Conservation (phyloP, 2,329 filamentous ascomycete species). For the Keithomyces neogunnii region DNA sequence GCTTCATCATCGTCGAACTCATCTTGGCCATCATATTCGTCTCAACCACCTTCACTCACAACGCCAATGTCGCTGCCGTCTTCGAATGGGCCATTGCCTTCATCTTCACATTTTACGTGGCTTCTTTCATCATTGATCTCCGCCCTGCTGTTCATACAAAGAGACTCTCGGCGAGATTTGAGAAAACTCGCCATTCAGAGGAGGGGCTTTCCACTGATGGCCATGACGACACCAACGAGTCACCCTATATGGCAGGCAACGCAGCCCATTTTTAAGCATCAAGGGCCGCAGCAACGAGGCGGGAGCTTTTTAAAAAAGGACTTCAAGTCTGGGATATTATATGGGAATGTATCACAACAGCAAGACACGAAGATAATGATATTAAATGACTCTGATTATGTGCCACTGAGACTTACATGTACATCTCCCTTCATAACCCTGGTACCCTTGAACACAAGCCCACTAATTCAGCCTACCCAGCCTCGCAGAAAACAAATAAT, state of each 20-base stretch:
- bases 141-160: constrained; percentile 64
- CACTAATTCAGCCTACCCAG: too few species aligned
- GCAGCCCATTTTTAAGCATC: background rate
- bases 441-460: too few species aligned
- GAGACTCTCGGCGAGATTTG: constrained; percentile 17
- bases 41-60: constrained; percentile 37
- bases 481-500: too few species aligned
- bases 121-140: constrained; percentile 82
- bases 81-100: constrained; percentile 75
- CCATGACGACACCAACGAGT: background rate
- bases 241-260: background rate
- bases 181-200: constrained; percentile 20
- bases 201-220: constrained; percentile 3
- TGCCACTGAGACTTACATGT: background rate
- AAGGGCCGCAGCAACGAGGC: too few species aligned
- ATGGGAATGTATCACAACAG: too few species aligned
- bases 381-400: too few species aligned
- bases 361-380: too few species aligned
- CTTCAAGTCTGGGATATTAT: too few species aligned
- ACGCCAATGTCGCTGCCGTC: constrained; percentile 62
- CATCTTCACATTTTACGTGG: constrained; percentile 79
- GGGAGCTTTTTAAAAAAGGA: background rate
- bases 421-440: too few species aligned
- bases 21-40: constrained; percentile 66
- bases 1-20: constrained; percentile 76